Base-by-base conservation (phyloP, 352 stramenopile species). In the Globisporangium apiculatum region DNA sequence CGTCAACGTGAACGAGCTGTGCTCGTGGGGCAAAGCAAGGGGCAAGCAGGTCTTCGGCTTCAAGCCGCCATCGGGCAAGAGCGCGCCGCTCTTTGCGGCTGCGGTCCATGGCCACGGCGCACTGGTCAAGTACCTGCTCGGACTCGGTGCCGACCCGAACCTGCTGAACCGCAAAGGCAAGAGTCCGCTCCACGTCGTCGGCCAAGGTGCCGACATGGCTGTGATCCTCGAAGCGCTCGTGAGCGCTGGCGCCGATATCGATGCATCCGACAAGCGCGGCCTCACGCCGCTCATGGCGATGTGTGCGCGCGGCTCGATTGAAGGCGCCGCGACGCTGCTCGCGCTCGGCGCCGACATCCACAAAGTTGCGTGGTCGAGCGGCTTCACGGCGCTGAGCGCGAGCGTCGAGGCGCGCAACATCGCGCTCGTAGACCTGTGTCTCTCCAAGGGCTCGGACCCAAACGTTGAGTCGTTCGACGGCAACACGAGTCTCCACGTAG, bases 221-320 rank as follows among this genome's bases (percentile, higher is more conserved):
- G 43, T 70, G 31, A 89, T 91, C 48, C 85, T 91, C 62, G 61
- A 90, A 64, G 64, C 67, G 7, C 60, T 94, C 4, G 66, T 88
- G 43, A 64, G 73, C 48, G 69, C 67, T 17, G 78, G 76, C 5
- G 85, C 81, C 8, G 71, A 76, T 31, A 67, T 94, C 46, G 65
- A 95, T 47, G 69, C 73, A 5, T 65, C 64, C 11, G 83, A 95
- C 53, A 79, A 73, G 14, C 60, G 83, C 31, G 86, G 86, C 1
- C 61, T 82, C 53, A 95, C 86, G n/a, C 79, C 86, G 4, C 68
- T 95, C 14, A 91, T 94, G 81, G 65, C 69, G 12, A 90, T 94
- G 75, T 89, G 80, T 37, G 60, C 61, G 3, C 64, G 63, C 36
- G 69, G 68, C 4, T 93, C 73, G 9, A 57, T 89, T 5, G 86